phyloP scores from a whole-genome alignment of 805 yeast species.

The Cyberlindnera japonica region DNA sequence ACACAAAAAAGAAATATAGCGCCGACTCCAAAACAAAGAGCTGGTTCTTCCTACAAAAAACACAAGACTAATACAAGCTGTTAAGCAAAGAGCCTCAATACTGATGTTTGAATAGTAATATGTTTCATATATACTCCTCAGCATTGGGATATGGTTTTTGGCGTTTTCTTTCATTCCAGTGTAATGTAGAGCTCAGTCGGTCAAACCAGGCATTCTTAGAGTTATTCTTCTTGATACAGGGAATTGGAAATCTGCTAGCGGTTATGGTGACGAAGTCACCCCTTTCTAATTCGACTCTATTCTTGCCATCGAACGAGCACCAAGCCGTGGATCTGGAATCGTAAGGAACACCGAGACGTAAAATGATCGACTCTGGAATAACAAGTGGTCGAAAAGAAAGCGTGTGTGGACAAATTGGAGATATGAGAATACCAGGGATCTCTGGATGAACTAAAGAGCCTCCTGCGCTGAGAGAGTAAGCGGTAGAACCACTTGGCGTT shows the following conservation, averaged over 20 bases:
- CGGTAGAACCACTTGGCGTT: slow-evolving; percentile 67
- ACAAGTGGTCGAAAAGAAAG: slow-evolving; percentile 50
- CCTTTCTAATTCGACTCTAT: slow-evolving; percentile 28
- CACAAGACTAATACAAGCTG: background rate
- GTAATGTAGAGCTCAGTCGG: slow-evolving; percentile 31
- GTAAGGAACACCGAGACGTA: slow-evolving; percentile 33
- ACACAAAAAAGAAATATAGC: no score
- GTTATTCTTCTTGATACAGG: slow-evolving; percentile 26
- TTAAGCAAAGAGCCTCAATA: background rate
- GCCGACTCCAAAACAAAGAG: no score
- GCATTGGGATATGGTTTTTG: slow-evolving; percentile 27
- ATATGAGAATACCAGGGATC: slow-evolving; percentile 51
- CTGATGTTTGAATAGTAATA: background rate
- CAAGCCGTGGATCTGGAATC: slow-evolving; percentile 32
- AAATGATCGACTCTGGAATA: slow-evolving; percentile 38
- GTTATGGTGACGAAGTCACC: slow-evolving; percentile 34
- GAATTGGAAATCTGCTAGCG: slow-evolving; percentile 32
- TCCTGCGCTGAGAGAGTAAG: slow-evolving; percentile 51
- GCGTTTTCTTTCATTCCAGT: slow-evolving; percentile 34
- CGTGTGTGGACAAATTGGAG: slow-evolving; percentile 54
- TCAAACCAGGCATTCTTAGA: slow-evolving; percentile 32
- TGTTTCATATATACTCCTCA: background rate
- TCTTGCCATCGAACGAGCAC: slow-evolving; percentile 36
- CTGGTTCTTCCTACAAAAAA: no score
- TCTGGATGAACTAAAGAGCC: slow-evolving; percentile 53